Base-by-base conservation (phyloP, 2,329 filamentous ascomycete genomes). In the Colletotrichum magnum region DNA sequence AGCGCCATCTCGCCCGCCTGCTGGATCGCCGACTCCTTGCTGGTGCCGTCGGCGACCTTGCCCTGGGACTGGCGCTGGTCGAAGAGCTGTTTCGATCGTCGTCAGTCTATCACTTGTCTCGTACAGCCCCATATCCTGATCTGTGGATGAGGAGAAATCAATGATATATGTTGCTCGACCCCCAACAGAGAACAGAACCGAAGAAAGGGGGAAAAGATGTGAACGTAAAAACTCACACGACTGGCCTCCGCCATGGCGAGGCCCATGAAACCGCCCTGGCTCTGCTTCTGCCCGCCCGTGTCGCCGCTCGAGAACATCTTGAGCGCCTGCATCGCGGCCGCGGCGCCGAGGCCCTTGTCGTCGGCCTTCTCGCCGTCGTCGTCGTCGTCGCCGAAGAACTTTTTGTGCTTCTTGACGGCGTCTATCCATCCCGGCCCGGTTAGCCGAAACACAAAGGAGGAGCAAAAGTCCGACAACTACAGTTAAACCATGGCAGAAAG, bases 161-260 rank as follows among this genome's bases (percentile, higher is more conserved):
- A 24, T 24, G 2, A 24, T 24, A 24, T 24, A 24, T 24, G 21
- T 24, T 24, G 21, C 21, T 24, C 28, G 18, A 32, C 28, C 4
- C 6, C 28, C 28, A 32, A 32, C 5, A 32, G 7, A 9, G 5
- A 32, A 6, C 6, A 32, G 18, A 18, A 18, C 18, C 18, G 18
- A 32, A 32, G 28, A 32, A 6, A 32, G 28, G 28, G 7, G 21
- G 21, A 24, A 24, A 24, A 24, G 21, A 4, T 24, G 3, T 24
- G 21, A 50, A 12, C 12, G 6, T 18, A 24, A 47, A 26, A 10
- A 74, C 81, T 63, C 71, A 95, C 84, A 86, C 95, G 94, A 76
- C 91, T 91, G 41, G 94, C 95, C 84, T 98, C 92, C 9, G 88
- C 90, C 93, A 98, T 95, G 51, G 95, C 95, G 78, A 97, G 85